phyloP scores from a whole-genome alignment of 768 basidiomycete genomes.

The Inosperma sp. region DNA sequence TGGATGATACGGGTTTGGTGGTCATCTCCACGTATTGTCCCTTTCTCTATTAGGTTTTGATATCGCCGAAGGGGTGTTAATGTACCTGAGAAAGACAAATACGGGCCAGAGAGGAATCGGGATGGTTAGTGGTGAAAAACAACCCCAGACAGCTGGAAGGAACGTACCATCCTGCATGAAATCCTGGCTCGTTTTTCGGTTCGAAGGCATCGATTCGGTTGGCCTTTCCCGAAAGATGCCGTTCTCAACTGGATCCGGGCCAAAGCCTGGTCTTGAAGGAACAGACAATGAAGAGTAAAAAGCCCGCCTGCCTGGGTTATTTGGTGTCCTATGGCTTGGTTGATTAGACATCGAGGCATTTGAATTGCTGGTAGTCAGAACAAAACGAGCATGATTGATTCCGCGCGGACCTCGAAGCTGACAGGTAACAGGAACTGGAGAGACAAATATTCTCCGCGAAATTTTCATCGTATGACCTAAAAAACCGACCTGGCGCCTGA shows the following conservation, averaged over 20 bases:
- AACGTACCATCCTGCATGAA: slow-evolving; percentile 19
- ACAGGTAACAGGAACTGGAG: background rate
- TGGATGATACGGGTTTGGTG: slow-evolving; percentile 83
- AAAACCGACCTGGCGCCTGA: background rate
- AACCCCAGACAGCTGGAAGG: background rate
- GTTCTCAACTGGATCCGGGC: slow-evolving; percentile 20
- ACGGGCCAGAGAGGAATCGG: background rate
- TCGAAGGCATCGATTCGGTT: slow-evolving; percentile 12
- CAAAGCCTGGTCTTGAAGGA: slow-evolving; percentile 19
- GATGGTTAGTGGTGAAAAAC: background rate
- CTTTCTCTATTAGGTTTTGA: slow-evolving; percentile 40
- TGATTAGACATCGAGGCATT: slow-evolving; percentile 13
- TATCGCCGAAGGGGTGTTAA: slow-evolving; percentile 44
- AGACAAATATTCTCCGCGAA: background rate
- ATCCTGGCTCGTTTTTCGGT: slow-evolving; percentile 16
- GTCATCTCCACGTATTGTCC: slow-evolving; percentile 64
- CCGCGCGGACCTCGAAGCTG: background rate
- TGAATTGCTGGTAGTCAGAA: background rate
- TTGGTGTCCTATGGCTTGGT: slow-evolving; percentile 2
- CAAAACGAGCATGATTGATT: background rate
- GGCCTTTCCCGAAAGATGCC: slow-evolving; percentile 19
- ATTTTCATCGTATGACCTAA: background rate
- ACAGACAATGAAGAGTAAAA: slow-evolving; percentile 36
- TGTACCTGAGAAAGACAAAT: slow-evolving; percentile 23
- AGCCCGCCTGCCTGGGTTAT: slow-evolving; percentile 22